Evolutionary conservation across 2,329 filamentous ascomycete genomes (phyloP), one percentile per base, ranked within the genome.

Genomic region (Talaromyces sp.): DNA sequence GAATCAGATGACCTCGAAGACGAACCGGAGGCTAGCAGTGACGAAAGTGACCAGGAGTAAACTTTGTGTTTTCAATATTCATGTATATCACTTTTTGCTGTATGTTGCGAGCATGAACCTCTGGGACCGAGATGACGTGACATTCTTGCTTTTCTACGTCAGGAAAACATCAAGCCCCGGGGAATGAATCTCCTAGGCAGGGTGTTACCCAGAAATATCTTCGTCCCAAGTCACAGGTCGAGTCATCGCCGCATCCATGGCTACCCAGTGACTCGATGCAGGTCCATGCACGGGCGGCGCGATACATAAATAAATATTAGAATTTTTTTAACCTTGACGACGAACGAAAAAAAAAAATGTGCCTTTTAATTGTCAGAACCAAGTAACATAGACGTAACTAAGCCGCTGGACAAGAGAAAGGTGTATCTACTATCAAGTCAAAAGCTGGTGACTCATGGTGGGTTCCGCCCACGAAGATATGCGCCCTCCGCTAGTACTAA

Each of bases 1-100:
- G 80, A 82, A 65, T 76, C 75, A 30, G 68, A 72, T 54, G 72
- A 54, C 22, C 39, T 56, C 30, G 59, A 44, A 13, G 53, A 57
- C 9, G 62, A 63, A 47, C 52, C 19, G 19, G 62, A 62, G 36
- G 56, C 59, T 30, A 56, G 47, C 47, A 68, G 64, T 57, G 62
- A 62, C 13, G 57, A 59, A 22, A 74, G 69, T 67, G 70, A 71
- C 62, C 33, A 58, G 44, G 36, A 39, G 36, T 39, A 39, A 39
- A 39, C 13, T 8, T n/a, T n/a, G 17, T 39, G 17, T n/a, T 39
- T 17, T n/a, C 15, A 39, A 39, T 39, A 39, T 39, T 39, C 36
- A 15, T 39, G 36, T 39, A 39, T n/a, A 39, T 39, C 36, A 7
- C n/a, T 17, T 6, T 39, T n/a, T 39, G 33, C 36, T n/a, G 17